These are phyloP conservation scores for Podospora anserina DNA, from an alignment of 495 filamentous ascomycete species.

Conservation along the genomic window DNA sequence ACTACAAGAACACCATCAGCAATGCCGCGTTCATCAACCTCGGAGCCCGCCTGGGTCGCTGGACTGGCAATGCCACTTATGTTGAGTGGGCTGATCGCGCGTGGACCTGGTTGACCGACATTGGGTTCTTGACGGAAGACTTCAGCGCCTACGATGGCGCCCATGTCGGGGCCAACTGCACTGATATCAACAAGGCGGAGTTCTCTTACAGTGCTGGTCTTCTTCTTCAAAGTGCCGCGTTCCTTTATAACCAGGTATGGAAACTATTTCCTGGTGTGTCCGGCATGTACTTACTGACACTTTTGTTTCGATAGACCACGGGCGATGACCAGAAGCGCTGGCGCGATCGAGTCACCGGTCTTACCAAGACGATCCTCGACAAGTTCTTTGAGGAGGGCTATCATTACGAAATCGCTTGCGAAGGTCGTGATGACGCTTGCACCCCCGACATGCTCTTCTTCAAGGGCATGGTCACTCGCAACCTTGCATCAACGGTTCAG, in stretches of 20 bases:
- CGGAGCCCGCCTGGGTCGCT: constrained; percentile 68
- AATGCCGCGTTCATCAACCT: constrained; percentile 76
- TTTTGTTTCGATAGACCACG: not conserved
- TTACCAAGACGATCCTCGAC: constrained; percentile 56
- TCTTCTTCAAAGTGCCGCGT: constrained; percentile 67
- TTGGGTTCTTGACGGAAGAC: constrained; percentile 57
- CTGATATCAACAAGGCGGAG: constrained; percentile 56
- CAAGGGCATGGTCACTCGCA: constrained; percentile 76
- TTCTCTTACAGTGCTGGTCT: constrained; percentile 76
- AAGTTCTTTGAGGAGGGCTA: constrained; percentile 56
- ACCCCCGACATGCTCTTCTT: constrained; percentile 71
- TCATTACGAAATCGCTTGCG: constrained; percentile 68
- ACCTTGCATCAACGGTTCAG: constrained; percentile 68
- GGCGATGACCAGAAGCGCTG: constrained; percentile 38
- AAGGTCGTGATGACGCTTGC: constrained; percentile 55
- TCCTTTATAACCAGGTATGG: constrained; percentile 65
- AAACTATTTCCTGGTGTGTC: not conserved
- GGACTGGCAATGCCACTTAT: constrained; percentile 76
- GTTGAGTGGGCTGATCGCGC: constrained; percentile 66
- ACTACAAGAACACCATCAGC: constrained; percentile 71
- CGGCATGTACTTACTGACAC: not conserved
- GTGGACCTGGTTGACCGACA: constrained; percentile 65
- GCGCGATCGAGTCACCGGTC: constrained; percentile 55
- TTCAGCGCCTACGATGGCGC: constrained; percentile 70
- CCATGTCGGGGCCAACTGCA: constrained; percentile 60